phyloP scores from a whole-genome alignment of 2,329 filamentous ascomycete genomes.

The Polytolypa hystricis region DNA sequence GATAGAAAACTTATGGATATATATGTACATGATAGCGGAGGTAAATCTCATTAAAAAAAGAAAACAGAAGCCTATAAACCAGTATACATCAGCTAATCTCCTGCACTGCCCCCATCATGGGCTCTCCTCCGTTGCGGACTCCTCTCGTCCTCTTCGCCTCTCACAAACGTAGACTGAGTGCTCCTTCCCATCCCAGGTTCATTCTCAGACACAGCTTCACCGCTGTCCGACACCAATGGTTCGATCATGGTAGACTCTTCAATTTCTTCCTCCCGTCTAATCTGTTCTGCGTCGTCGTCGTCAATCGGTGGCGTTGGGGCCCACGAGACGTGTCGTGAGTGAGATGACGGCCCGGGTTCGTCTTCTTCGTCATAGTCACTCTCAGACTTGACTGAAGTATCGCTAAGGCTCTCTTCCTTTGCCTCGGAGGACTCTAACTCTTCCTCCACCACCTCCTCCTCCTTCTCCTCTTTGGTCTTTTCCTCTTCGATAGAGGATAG shows the following conservation, averaged over 20 bases:
- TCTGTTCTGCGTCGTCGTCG: constrained; percentile 17
- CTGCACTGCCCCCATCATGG: too few relatives aligned
- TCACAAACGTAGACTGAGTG: background rate
- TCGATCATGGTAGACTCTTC: constrained; percentile 14
- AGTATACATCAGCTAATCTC: too few relatives aligned
- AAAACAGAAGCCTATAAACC: too few relatives aligned
- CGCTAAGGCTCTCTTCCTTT: constrained; percentile 1
- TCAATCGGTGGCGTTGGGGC: constrained; percentile 16
- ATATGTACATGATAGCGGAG: too few relatives aligned
- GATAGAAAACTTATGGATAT: too few relatives aligned
- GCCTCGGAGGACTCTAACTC: constrained; percentile 1
- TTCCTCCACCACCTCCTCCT: constrained; percentile 10
- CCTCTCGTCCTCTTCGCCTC: background rate
- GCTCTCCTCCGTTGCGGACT: background rate
- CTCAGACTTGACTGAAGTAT: constrained; percentile 16
- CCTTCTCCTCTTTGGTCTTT: constrained; percentile 12
- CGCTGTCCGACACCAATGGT: constrained; percentile 13
- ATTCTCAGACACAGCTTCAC: constrained; percentile 13
- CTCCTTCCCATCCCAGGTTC: constrained; percentile 4
- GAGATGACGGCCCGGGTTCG: background rate
- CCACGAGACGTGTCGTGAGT: too few relatives aligned
- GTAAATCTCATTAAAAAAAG: too few relatives aligned
- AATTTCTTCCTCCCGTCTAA: constrained; percentile 22
- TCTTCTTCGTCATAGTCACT: constrained; percentile 8
- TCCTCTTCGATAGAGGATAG: constrained; percentile 28